phyloP scores from a whole-genome alignment of 306 rosid genomes.

The Hylodesmum podocarpum region DNA sequence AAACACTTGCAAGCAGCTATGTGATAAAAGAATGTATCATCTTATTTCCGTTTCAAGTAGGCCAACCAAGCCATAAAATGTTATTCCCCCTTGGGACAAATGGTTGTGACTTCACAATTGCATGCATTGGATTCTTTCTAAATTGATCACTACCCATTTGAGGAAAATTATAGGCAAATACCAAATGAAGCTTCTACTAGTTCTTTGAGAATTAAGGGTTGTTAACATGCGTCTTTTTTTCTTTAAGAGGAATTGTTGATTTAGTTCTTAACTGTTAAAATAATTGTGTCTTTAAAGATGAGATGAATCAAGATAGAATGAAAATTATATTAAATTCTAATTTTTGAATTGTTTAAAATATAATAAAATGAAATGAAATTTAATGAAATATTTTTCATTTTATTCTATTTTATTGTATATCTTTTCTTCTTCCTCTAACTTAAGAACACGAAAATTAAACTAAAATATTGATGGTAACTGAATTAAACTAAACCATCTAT shows the following conservation, averaged over 20 bases:
- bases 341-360: neutral
- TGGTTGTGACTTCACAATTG: neutral
- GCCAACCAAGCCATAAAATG: too few species aligned
- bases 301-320: too few species aligned
- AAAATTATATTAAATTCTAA: neutral
- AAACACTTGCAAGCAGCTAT: too few species aligned
- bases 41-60: neutral
- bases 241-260: too few species aligned
- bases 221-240: too few species aligned
- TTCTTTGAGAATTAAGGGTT: neutral
- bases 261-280: neutral
- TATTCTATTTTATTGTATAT: neutral
- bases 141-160: neutral
- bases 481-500: too few species aligned
- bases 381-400: neutral
- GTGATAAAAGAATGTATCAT: too few species aligned
- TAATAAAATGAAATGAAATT: neutral
- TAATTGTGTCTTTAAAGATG: too few species aligned
- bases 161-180: neutral
- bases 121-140: neutral
- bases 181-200: neutral
- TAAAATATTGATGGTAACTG: neutral
- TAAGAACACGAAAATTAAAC: neutral
- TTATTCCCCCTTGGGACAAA: neutral
- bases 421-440: neutral